Percentiles rank a stretch among this genome's conserved stretches.
phyloP scores from a whole-genome alignment of 768 basidiomycete species.

The Panellus pusillus region DNA sequence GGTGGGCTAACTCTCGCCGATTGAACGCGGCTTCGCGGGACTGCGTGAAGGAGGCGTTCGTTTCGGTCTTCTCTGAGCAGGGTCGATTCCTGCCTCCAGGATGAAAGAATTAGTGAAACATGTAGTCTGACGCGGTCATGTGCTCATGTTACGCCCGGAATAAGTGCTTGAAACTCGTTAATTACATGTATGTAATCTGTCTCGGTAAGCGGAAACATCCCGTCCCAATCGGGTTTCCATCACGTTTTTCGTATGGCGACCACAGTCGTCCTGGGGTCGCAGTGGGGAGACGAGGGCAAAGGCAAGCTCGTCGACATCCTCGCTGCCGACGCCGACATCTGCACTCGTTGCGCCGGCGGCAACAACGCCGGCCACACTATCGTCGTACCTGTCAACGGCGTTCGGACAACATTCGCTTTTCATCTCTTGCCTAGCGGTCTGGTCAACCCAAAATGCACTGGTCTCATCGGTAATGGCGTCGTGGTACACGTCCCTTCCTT shows the following conservation, averaged over 20 bases:
- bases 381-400: constrained; percentile 72
- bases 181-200: too few species aligned
- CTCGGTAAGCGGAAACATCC: too few species aligned
- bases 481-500: constrained; percentile 95
- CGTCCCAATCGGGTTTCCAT: too few species aligned
- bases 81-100: not conserved
- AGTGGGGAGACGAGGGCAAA: constrained; percentile 94
- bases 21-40: too few species aligned
- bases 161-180: too few species aligned
- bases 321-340: constrained; percentile 85
- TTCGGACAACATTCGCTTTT: constrained; percentile 88
- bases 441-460: constrained; percentile 81
- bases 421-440: constrained; percentile 96
- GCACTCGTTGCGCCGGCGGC: constrained; percentile 95
- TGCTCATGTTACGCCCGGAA: too few species aligned
- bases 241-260: constrained; percentile 29
- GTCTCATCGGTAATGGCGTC: constrained; percentile 92
- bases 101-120: too few species aligned
- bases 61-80: constrained; percentile 2
- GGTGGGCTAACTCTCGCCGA: too few species aligned
- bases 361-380: constrained; percentile 99
- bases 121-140: too few species aligned
- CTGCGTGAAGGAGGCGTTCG: constrained; percentile 3
- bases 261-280: constrained; percentile 81
- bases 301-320: constrained; percentile 98